phyloP scores from a whole-genome alignment of 2,329 filamentous ascomycete genomes.

The Cryphonectria japonica region DNA sequence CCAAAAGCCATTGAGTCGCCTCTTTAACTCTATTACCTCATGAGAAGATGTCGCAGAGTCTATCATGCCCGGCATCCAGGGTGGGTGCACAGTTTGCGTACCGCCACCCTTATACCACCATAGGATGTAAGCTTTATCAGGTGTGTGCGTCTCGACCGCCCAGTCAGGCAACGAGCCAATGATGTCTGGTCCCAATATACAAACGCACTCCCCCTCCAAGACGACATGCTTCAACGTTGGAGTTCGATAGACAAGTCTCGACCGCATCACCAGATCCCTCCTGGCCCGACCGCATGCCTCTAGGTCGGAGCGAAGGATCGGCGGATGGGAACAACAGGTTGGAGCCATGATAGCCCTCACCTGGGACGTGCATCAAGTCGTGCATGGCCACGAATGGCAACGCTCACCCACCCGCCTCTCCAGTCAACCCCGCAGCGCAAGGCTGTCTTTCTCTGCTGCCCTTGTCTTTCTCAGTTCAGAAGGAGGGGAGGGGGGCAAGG shows the following conservation, averaged over 20 bases:
- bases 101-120: neutral
- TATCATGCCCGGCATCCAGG: neutral
- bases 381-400: slow-evolving; percentile 3
- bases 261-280: slow-evolving; percentile 4
- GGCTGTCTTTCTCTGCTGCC: neutral
- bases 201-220: neutral
- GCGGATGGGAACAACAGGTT: neutral
- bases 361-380: neutral
- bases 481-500: neutral
- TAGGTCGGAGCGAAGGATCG: slow-evolving; percentile 1
- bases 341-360: neutral
- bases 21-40: neutral
- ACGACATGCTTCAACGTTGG: neutral
- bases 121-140: neutral
- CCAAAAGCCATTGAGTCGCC: neutral
- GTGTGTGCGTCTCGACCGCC: no score
- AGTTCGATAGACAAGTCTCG: neutral
- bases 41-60: neutral
- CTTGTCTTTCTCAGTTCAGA: neutral
- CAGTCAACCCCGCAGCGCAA: neutral
- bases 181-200: neutral
- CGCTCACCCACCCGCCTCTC: neutral
- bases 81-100: neutral
- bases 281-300: neutral
- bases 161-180: neutral